Evolutionary conservation across 257 asterid species (phyloP).

Genomic region (Haberlea rhodopensis): DNA sequence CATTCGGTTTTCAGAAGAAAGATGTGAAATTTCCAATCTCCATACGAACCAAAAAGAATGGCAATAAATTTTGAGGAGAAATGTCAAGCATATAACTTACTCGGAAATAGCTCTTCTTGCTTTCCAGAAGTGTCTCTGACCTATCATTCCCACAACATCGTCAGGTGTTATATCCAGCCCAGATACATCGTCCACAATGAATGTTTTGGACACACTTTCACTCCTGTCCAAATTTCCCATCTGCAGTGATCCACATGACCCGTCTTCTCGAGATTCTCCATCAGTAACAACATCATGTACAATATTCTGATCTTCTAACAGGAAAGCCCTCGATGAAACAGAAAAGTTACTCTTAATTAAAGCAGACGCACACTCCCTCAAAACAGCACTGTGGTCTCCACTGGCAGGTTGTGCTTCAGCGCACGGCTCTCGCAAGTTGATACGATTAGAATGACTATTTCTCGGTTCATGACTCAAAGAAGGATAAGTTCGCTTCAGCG

Average conservation of each 20-base stretch:
- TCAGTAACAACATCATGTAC: constrained; percentile 33
- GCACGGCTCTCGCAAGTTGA: constrained; percentile 26
- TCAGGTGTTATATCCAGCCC: constrained; percentile 68
- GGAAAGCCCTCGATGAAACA: neutral
- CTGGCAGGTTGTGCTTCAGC: constrained; percentile 29
- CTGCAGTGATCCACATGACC: constrained; percentile 2
- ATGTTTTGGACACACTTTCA: constrained; percentile 62
- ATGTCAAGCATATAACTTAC: constrained; percentile 47
- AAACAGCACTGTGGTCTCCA: constrained; percentile 17
- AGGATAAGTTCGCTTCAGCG: neutral
- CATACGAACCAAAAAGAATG: neutral
- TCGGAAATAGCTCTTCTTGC: constrained; percentile 79
- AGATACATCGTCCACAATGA: constrained; percentile 60
- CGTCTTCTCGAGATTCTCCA: constrained; percentile 43
- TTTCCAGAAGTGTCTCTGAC: constrained; percentile 86
- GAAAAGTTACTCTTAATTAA: constrained; percentile 16
- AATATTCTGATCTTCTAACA: neutral
- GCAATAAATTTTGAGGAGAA: neutral
- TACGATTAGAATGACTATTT: constrained; percentile 26
- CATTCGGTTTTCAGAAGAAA: too few relatives aligned
- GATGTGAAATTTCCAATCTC: neutral
- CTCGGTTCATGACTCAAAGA: constrained; percentile 30
- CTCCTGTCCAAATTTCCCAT: constrained; percentile 20
- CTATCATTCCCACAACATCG: constrained; percentile 70
- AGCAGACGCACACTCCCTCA: constrained; percentile 14